A percentile compares a stretch with the other conserved stretches of the same genome.
phyloP scores from a whole-genome alignment of 345 rosid species.

The Dimocarpus longan region DNA sequence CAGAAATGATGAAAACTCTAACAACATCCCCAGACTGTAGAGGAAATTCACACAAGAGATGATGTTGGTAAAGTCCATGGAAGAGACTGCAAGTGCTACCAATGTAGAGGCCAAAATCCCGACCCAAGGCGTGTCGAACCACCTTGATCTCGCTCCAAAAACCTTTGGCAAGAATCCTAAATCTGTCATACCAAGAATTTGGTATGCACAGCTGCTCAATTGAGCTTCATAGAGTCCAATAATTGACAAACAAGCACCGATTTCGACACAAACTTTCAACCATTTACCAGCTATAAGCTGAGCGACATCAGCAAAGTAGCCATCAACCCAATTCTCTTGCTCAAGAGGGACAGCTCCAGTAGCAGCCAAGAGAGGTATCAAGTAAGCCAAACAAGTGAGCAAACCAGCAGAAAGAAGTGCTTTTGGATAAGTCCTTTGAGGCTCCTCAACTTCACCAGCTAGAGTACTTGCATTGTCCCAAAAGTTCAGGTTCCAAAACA shows the following conservation, averaged over 20 bases:
- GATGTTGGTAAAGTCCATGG: constrained; percentile 36
- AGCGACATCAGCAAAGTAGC: constrained; percentile 71
- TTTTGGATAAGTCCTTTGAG: constrained; percentile 66
- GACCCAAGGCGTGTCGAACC: constrained; percentile 51
- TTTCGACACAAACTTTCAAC: constrained; percentile 65
- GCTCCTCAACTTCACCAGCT: constrained; percentile 79
- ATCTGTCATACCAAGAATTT: constrained; percentile 79
- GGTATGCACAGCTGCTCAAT: constrained; percentile 62
- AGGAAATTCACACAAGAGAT: constrained; percentile 49
- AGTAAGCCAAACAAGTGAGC: constrained; percentile 77
- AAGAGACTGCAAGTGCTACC: constrained; percentile 28
- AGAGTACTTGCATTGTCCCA: constrained; percentile 92
- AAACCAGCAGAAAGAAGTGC: constrained; percentile 69
- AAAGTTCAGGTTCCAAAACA: constrained; percentile 90
- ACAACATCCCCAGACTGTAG: constrained; percentile 50
- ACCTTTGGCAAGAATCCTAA: constrained; percentile 59
- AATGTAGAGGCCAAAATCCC: constrained; percentile 42
- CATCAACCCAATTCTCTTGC: constrained; percentile 50
- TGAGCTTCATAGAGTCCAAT: constrained; percentile 67
- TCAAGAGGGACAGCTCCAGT: constrained; percentile 51
- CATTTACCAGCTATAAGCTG: constrained; percentile 64
- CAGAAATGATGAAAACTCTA: constrained; percentile 50
- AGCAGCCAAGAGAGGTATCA: constrained; percentile 79
- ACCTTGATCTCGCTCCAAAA: constrained; percentile 49
- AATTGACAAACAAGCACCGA: constrained; percentile 51